Evolutionary conservation across 345 rosid genomes (phyloP).

Genomic region (Camelina sativa): DNA sequence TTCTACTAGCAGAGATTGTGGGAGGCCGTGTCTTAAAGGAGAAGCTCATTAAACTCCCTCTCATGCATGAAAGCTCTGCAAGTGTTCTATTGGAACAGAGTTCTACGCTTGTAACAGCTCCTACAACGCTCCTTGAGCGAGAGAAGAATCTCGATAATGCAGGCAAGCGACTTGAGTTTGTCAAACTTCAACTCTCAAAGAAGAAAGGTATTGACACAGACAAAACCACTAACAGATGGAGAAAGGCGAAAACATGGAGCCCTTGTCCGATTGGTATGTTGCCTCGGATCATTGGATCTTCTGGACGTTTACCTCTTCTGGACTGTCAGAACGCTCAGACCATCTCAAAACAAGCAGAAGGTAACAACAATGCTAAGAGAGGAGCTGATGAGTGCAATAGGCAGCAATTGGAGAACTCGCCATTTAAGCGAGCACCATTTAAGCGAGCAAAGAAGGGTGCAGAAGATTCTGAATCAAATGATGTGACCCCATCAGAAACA

Average conservation of each 20-base stretch:
- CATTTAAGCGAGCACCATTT: constrained; percentile 47
- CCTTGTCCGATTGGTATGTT: constrained; percentile 87
- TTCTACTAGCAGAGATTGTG: constrained; percentile 55
- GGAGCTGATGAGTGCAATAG: constrained; percentile 37
- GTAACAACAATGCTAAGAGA: constrained; percentile 44
- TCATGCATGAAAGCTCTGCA: constrained; percentile 35
- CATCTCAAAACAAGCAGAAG: constrained; percentile 40
- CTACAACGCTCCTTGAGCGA: constrained; percentile 48
- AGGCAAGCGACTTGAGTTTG: constrained; percentile 59
- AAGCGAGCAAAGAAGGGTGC: constrained; percentile 55
- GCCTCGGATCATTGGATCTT: constrained; percentile 66
- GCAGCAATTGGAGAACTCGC: constrained; percentile 26
- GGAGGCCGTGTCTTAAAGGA: constrained; percentile 48
- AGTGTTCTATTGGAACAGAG: constrained; percentile 44
- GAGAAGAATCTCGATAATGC: constrained; percentile 55
- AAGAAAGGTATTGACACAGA: constrained; percentile 41
- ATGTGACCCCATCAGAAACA: constrained; percentile 1
- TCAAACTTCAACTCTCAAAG: constrained; percentile 48
- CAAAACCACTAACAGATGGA: constrained; percentile 52
- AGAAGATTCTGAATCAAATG: constrained; percentile 32
- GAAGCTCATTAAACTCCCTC: constrained; percentile 57
- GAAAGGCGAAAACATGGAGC: constrained; percentile 68
- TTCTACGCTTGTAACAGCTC: constrained; percentile 30
- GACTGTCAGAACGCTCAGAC: constrained; percentile 37
- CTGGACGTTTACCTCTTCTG: constrained; percentile 70